Conservation (phyloP, 1,284 basidiomycete species). For the Trichosporon ovoides region DNA sequence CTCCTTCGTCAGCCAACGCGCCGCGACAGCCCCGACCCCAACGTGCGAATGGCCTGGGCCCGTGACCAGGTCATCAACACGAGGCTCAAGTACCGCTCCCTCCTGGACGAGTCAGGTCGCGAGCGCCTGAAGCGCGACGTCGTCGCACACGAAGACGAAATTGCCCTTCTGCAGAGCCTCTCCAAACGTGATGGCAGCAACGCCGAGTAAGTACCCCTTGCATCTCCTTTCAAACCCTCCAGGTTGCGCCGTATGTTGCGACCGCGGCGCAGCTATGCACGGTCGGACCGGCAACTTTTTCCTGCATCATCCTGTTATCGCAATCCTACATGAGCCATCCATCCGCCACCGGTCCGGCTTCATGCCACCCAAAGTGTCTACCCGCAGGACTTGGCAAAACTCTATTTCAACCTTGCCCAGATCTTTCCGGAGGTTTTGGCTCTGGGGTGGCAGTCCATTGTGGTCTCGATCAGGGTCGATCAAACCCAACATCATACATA, state of each 20-base stretch:
- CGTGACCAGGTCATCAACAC: slow-evolving; percentile 4
- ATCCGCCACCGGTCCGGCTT: background rate
- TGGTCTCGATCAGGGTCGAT: background rate
- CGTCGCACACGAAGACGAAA: background rate
- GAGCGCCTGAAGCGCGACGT: background rate
- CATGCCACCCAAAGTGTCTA: background rate
- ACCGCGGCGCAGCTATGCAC: background rate
- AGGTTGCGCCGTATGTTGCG: no score
- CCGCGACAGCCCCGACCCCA: background rate
- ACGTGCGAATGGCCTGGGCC: background rate
- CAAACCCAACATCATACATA: no score
- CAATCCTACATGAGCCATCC: background rate
- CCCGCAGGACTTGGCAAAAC: background rate
- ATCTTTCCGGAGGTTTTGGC: background rate
- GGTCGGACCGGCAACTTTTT: background rate
- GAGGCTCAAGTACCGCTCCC: background rate
- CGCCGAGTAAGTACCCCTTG: background rate
- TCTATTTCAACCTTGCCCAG: background rate
- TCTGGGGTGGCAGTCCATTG: background rate
- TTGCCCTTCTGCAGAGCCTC: background rate
- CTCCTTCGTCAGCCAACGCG: background rate
- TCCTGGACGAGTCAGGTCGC: background rate
- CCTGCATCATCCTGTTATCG: background rate
- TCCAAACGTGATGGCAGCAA: background rate
- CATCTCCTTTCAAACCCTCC: background rate